Evolutionary conservation across 2,329 filamentous ascomycete genomes (phyloP).

Genomic region (Beauveria sp.): DNA sequence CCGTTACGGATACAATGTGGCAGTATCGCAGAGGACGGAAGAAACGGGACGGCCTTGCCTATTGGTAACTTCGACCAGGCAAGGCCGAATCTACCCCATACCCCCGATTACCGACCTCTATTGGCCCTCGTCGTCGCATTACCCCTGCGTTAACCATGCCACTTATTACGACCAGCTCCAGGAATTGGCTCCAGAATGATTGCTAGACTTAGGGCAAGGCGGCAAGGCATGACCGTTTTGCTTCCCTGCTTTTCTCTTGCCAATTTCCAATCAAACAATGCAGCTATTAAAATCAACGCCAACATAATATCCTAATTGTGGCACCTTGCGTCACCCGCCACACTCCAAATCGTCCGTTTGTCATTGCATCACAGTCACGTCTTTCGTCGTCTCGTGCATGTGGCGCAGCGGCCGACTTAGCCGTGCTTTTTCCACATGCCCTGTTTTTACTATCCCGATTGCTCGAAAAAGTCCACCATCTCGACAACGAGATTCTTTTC

Average conservation of each 20-base stretch:
- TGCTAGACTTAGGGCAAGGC: neutral
- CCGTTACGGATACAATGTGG: too few relatives aligned
- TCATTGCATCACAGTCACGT: constrained; percentile 2
- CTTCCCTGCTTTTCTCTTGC: neutral
- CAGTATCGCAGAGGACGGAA: too few relatives aligned
- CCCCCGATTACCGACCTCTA: neutral
- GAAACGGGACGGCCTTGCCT: too few relatives aligned
- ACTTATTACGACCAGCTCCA: neutral
- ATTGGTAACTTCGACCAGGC: too few relatives aligned
- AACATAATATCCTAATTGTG: neutral
- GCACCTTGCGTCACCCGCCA: constrained; percentile 4
- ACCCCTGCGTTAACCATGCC: neutral
- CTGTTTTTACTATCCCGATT: neutral
- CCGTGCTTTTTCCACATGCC: neutral
- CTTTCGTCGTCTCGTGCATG: neutral
- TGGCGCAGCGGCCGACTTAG: constrained; percentile 2
- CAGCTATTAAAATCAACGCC: too few relatives aligned
- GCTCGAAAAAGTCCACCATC: neutral
- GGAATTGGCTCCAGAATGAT: neutral
- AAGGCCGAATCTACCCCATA: neutral
- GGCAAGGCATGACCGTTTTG: neutral
- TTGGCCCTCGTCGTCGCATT: neutral
- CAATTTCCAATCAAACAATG: neutral
- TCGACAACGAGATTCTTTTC: too few relatives aligned
- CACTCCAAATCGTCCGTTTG: neutral